Evolutionary conservation across 192 early-diverging fungal species (phyloP).

Genomic region (Haplosporangium gracile): DNA sequence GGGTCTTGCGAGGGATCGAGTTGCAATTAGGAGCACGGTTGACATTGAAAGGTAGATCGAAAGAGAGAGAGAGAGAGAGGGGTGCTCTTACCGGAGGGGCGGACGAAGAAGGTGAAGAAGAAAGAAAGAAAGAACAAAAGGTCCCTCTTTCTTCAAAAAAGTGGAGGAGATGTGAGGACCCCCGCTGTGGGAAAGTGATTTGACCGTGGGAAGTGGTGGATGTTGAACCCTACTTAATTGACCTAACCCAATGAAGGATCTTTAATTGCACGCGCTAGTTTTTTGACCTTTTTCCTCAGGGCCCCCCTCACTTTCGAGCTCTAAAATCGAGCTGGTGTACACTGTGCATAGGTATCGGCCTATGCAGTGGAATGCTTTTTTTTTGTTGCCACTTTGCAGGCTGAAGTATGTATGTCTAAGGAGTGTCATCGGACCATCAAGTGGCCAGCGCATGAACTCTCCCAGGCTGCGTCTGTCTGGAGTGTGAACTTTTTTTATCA

Average conservation of each 20-base stretch:
- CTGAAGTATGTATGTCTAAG: no score
- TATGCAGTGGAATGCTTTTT: no score
- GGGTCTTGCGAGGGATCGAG: neutral
- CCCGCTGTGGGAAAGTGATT: neutral
- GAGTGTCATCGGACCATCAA: no score
- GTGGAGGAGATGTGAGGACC: neutral
- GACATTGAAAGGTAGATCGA: neutral
- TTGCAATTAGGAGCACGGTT: neutral
- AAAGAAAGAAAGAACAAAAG: constrained; percentile 7
- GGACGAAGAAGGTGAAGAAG: neutral
- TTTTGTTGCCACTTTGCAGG: no score
- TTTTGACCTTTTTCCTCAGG: no score
- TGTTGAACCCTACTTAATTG: neutral
- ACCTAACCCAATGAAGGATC: neutral
- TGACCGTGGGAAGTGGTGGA: neutral
- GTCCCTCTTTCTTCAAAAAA: neutral
- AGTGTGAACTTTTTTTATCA: neutral
- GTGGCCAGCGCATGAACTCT: neutral
- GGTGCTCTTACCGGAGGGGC: constrained; percentile 11
- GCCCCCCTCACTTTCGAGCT: no score
- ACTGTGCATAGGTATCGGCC: neutral
- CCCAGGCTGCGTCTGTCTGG: neutral
- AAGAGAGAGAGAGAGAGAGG: neutral
- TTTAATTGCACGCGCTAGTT: neutral
- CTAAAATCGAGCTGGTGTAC: no score